phyloP scores from a whole-genome alignment of 768 basidiomycete genomes.

The Epithele typhae region DNA sequence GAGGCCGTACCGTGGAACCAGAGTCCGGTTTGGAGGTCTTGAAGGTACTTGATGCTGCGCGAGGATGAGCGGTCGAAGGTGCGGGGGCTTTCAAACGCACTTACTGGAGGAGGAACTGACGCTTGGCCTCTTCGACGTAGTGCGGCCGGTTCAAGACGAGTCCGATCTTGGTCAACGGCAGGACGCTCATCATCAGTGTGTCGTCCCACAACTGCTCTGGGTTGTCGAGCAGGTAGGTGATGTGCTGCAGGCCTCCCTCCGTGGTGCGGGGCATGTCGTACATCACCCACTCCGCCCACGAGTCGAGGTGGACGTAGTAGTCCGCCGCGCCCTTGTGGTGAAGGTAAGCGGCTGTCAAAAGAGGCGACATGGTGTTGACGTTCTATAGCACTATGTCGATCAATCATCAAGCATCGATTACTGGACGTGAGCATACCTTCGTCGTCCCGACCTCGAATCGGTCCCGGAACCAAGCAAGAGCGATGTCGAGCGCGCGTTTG shows the following conservation, averaged over 20 bases:
- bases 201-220: slow-evolving; percentile 53
- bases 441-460: slow-evolving; percentile 47
- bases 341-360: slow-evolving; percentile 42
- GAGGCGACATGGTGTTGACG: slow-evolving; percentile 54
- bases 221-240: slow-evolving; percentile 39
- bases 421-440: slow-evolving; percentile 21
- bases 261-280: slow-evolving; percentile 42
- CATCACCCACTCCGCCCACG: slow-evolving; percentile 53
- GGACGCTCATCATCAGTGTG: slow-evolving; percentile 54
- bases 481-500: slow-evolving; percentile 33
- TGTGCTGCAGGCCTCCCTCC: slow-evolving; percentile 45
- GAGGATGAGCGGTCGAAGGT: too few species aligned
- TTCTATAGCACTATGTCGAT: too few species aligned
- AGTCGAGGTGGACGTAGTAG: slow-evolving; percentile 36
- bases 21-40: slow-evolving; percentile 39
- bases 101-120: slow-evolving; percentile 44
- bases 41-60: slow-evolving; percentile 36
- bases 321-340: slow-evolving; percentile 33
- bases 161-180: slow-evolving; percentile 54
- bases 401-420: too few species aligned
- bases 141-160: slow-evolving; percentile 44
- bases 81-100: too few species aligned
- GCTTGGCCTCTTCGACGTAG: slow-evolving; percentile 53
- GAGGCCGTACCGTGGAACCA: slow-evolving; percentile 42
- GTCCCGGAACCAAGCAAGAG: slow-evolving; percentile 44